Conservation (phyloP, 345 rosid species). For the Sonneratia alba region DNA sequence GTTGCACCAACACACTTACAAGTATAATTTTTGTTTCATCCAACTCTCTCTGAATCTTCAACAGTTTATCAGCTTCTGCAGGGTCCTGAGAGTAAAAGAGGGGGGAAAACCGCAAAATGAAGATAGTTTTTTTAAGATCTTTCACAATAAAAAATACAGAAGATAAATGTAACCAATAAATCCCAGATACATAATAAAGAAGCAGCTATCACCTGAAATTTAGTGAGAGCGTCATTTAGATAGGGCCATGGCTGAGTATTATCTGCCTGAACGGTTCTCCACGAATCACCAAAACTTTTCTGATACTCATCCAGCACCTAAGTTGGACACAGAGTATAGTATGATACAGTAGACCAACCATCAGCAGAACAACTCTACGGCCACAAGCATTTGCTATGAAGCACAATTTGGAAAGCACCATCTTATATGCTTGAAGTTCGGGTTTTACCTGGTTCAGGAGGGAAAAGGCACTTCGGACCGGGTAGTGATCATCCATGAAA, state of each 20-base stretch:
- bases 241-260: slow-evolving; percentile 67
- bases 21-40: slow-evolving; percentile 98
- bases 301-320: slow-evolving; percentile 88
- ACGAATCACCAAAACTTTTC: slow-evolving; percentile 79
- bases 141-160: background rate
- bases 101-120: slow-evolving; percentile 6
- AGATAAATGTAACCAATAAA: background rate
- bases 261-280: slow-evolving; percentile 59
- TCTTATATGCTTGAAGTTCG: background rate
- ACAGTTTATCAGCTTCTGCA: slow-evolving; percentile 63
- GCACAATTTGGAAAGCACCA: background rate
- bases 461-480: slow-evolving; percentile 83
- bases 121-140: background rate
- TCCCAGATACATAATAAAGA: background rate
- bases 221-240: slow-evolving; percentile 56
- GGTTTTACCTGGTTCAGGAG: slow-evolving; percentile 65
- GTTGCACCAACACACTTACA: slow-evolving; percentile 33
- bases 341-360: background rate
- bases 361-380: background rate
- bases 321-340: background rate
- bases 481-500: slow-evolving; percentile 94
- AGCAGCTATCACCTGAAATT: slow-evolving; percentile 46
- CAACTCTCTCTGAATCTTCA: slow-evolving; percentile 64
- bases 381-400: slow-evolving; percentile 27
- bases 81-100: slow-evolving; percentile 59